Evolutionary conservation across 768 basidiomycete species (phyloP).

Genomic region (Mrakia gelida): DNA sequence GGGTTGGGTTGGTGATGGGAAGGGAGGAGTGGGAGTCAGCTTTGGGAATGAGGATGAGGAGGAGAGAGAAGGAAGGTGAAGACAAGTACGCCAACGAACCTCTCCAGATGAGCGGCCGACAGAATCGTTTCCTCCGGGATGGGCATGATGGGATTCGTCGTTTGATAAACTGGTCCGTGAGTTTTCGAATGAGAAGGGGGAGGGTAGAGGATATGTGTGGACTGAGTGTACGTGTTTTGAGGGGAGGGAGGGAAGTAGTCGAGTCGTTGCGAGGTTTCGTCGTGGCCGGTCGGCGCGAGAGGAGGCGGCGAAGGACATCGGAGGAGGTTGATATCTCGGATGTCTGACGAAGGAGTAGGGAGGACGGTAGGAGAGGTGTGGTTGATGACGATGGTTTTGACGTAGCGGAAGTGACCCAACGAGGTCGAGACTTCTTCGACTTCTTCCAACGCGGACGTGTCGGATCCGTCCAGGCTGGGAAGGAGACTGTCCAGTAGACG

Average conservation of each 20-base stretch:
- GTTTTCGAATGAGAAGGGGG: slow-evolving; percentile 38
- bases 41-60: too few relatives aligned
- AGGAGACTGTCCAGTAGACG: slow-evolving; percentile 50
- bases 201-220: slow-evolving; percentile 57
- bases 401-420: slow-evolving; percentile 56
- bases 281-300: background rate
- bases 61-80: background rate
- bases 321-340: slow-evolving; percentile 65
- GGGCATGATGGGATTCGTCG: slow-evolving; percentile 65
- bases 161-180: slow-evolving; percentile 56
- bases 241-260: slow-evolving; percentile 15
- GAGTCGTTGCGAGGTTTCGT: background rate
- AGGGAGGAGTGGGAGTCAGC: background rate
- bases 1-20: too few relatives aligned
- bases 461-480: slow-evolving; percentile 20
- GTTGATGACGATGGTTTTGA: slow-evolving; percentile 60
- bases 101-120: slow-evolving; percentile 58
- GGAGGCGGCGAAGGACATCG: slow-evolving; percentile 33
- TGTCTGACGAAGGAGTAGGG: slow-evolving; percentile 53
- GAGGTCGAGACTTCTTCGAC: slow-evolving; percentile 45
- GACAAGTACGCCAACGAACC: slow-evolving; percentile 49
- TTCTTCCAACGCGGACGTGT: slow-evolving; percentile 28
- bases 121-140: slow-evolving; percentile 53
- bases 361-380: slow-evolving; percentile 62
- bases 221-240: slow-evolving; percentile 55